Percentiles rank a stretch among this genome's conserved stretches.
These are phyloP conservation scores for Scheffersomyces segobiensis DNA, from an alignment of 1,139 yeast genomes.

Conservation along the genomic window DNA sequence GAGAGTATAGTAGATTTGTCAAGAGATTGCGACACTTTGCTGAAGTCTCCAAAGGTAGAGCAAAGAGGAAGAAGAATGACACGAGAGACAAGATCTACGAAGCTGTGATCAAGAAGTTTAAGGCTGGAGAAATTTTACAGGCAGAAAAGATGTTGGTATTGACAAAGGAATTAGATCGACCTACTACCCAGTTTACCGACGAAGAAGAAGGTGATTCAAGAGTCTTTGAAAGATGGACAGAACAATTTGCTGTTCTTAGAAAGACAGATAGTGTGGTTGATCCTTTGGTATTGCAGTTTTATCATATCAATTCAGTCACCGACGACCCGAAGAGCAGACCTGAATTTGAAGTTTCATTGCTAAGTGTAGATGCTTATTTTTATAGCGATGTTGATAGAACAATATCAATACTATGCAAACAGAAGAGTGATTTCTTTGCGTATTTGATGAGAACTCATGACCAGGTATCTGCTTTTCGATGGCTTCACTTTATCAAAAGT, in stretches of 20 bases:
- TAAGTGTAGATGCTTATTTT: constrained; percentile 42
- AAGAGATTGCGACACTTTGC: constrained; percentile 26
- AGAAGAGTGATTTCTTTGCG: constrained; percentile 26
- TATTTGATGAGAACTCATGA: constrained; percentile 60
- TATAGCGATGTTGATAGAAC: constrained; percentile 73
- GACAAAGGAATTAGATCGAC: constrained; percentile 35
- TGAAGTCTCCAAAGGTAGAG: constrained; percentile 21
- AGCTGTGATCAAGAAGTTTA: constrained; percentile 26
- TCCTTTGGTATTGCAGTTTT: constrained; percentile 65
- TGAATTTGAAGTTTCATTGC: constrained; percentile 22
- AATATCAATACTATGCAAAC: constrained; percentile 49
- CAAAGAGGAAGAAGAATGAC: constrained; percentile 17
- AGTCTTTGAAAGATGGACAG: constrained; percentile 74
- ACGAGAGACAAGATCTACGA: constrained; percentile 20
- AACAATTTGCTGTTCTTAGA: constrained; percentile 66
- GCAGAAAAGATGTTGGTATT: constrained; percentile 67
- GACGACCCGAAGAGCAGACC: constrained; percentile 24
- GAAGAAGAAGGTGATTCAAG: constrained; percentile 53
- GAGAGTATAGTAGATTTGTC: constrained; percentile 22
- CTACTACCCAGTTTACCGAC: constrained; percentile 29
- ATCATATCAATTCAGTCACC: constrained; percentile 45
- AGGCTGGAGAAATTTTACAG: constrained; percentile 63
- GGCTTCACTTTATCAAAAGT: constrained; percentile 62
- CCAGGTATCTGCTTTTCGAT: constrained; percentile 51
- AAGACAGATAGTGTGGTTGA: constrained; percentile 47